These are phyloP conservation scores for Parsonsia alboflavescens DNA, from an alignment of 257 asterid genomes.

Conservation along the genomic window DNA sequence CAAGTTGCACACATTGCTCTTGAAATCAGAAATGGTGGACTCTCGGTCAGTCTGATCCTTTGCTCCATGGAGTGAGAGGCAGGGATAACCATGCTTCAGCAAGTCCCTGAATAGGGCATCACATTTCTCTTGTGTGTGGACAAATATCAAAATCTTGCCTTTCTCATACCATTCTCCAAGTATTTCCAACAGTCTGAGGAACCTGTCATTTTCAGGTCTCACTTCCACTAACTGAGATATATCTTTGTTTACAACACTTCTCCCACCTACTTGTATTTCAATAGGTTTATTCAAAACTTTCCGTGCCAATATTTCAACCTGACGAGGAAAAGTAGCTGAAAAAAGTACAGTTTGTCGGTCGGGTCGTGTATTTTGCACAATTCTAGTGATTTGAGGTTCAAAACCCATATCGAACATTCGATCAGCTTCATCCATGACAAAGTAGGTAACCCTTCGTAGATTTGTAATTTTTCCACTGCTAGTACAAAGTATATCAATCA, in stretches of 20 bases:
- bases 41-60: conserved; percentile 9
- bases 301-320: conserved; percentile 5
- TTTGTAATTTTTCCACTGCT: conserved; percentile 9
- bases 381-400: conserved; percentile 7
- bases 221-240: not conserved
- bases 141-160: conserved; percentile 5
- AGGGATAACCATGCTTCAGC: conserved; percentile 3
- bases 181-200: not conserved
- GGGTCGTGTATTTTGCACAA: conserved; percentile 3
- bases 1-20: conserved; percentile 9
- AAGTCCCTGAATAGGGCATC: conserved; percentile 7
- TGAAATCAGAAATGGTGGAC: conserved; percentile 8
- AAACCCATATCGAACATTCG: conserved; percentile 7
- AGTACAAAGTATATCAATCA: conserved; percentile 4
- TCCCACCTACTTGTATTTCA: conserved; percentile 9
- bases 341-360: conserved; percentile 8
- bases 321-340: conserved; percentile 9
- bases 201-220: not conserved
- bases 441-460: not conserved
- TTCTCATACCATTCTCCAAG: conserved; percentile 8
- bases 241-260: conserved; percentile 7
- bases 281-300: conserved; percentile 5
- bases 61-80: conserved; percentile 9
- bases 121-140: conserved; percentile 7
- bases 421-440: conserved; percentile 8